Base-by-base conservation (phyloP, 768 basidiomycete species). In the Myochromella boudieri region DNA sequence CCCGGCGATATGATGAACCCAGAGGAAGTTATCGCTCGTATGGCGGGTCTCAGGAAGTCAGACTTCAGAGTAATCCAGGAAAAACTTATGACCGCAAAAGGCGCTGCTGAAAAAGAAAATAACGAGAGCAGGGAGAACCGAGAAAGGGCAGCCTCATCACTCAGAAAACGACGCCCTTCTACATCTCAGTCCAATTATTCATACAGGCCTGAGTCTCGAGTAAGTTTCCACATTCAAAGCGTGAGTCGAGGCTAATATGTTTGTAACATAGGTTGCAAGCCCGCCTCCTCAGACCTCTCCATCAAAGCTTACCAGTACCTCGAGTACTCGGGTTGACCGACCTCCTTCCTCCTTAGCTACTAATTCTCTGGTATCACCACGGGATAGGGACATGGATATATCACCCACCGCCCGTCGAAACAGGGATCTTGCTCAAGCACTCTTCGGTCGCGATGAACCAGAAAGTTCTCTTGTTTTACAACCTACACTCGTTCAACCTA, bases 141-240 rank as follows among this genome's bases (percentile, higher is more conserved):
- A 9, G 80, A 82, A 55, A 80, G 87, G 37, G 70, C 77, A 0
- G 82, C 80, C 42, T 90, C 88, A n/a, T 69, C 65, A 2, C 44
- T 88, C 54, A 75, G 88, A 46, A 80, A 81, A 52, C 77, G 90
- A 40, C 75, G 88, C 29, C 87, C 87, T 9, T 91, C 88, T 1
- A 88, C 85, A 11, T 88, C 89, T n/a, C 87, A 90, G 64, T 87
- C 87, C 9, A 85, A 81, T 57, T 85, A 88, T 58, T 84, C 83
- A 1, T 67, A 66, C 36, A 75, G 69, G n/a, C 72, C 77, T 32
- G 82, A 74, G 42, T 61, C 66, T 56, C 47, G 51, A 52, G 62
- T 68, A 43, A 29, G 57, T 57, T 40, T 6, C 42, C 46, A 25
- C 7, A 11, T 14, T 33, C 37, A 34, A 6, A 34, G 37, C 26